phyloP scores from a whole-genome alignment of 2,329 filamentous ascomycete species.

The Fusarium sp. region DNA sequence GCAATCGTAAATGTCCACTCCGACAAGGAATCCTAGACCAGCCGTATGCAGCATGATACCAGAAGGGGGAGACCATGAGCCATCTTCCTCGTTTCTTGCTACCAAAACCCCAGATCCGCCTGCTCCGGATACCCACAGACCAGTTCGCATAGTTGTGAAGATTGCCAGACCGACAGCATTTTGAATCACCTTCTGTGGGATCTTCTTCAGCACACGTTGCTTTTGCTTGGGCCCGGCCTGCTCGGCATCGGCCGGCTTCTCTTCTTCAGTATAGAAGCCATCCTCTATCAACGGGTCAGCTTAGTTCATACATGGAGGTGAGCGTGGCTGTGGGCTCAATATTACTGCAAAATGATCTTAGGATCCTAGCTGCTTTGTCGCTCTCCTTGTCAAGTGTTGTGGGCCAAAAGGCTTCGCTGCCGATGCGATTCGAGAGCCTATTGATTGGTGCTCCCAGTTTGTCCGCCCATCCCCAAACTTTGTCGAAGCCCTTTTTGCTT shows the following conservation, averaged over 20 bases:
- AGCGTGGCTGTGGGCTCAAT: neutral
- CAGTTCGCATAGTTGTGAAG: conserved; percentile 77
- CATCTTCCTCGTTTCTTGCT: conserved; percentile 69
- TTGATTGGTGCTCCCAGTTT: conserved; percentile 80
- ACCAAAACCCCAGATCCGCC: conserved; percentile 74
- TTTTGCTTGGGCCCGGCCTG: conserved; percentile 54
- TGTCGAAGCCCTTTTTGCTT: conserved; percentile 78
- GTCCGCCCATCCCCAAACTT: conserved; percentile 68
- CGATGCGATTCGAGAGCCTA: conserved; percentile 81
- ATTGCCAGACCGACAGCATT: conserved; percentile 77
- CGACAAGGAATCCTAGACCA: conserved; percentile 81
- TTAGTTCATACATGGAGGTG: rapidly evolving
- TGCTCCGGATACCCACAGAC: conserved; percentile 75
- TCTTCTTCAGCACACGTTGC: conserved; percentile 64
- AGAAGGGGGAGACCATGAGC: conserved; percentile 81
- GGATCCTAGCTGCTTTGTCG: conserved; percentile 87
- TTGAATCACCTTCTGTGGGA: conserved; percentile 69
- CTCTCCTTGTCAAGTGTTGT: conserved; percentile 87
- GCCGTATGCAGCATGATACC: conserved; percentile 85
- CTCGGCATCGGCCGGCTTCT: conserved; percentile 38
- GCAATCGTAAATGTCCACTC: conserved; percentile 89
- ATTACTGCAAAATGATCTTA: conserved; percentile 87
- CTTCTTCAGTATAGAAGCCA: conserved; percentile 62
- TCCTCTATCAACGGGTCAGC: conserved; percentile 55
- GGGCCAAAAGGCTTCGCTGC: conserved; percentile 86